Percentiles rank a stretch among this genome's conserved stretches.
phyloP scores from a whole-genome alignment of 140 eudicot species.

The Ambrosia hybrid region DNA sequence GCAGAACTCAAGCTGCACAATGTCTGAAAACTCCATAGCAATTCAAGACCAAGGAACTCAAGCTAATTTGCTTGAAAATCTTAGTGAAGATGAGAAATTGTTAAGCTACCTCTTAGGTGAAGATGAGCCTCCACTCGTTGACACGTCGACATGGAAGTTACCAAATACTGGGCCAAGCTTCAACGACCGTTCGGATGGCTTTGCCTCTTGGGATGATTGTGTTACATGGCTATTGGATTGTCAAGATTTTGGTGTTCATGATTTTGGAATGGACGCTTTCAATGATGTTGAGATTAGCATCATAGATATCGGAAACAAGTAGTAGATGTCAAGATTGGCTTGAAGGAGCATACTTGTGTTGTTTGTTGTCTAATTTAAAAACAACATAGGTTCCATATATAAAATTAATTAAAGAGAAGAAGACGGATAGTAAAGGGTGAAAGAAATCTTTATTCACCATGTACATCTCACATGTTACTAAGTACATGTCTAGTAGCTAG shows the following conservation, averaged over 20 bases:
- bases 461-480: conserved; percentile 26
- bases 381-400: neutral
- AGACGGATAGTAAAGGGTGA: neutral
- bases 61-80: neutral
- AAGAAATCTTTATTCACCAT: neutral
- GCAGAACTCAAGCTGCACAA: neutral
- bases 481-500: conserved; percentile 30
- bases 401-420: neutral
- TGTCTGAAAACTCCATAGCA: neutral
- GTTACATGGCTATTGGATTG: conserved; percentile 66
- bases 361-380: neutral
- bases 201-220: conserved; percentile 58
- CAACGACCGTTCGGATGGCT: conserved; percentile 1
- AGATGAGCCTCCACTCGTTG: conserved; percentile 37
- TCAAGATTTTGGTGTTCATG: conserved; percentile 69
- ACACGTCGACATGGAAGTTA: conserved; percentile 48
- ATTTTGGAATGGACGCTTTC: conserved; percentile 65
- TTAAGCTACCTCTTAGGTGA: conserved; percentile 12
- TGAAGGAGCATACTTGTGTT: conserved; percentile 2
- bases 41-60: neutral
- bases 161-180: conserved; percentile 27
- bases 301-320: conserved; percentile 26
- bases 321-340: conserved; percentile 1
- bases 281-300: conserved; percentile 43
- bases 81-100: neutral